Evolutionary conservation across 768 basidiomycete species (phyloP).

Genomic region (Russula sp.): DNA sequence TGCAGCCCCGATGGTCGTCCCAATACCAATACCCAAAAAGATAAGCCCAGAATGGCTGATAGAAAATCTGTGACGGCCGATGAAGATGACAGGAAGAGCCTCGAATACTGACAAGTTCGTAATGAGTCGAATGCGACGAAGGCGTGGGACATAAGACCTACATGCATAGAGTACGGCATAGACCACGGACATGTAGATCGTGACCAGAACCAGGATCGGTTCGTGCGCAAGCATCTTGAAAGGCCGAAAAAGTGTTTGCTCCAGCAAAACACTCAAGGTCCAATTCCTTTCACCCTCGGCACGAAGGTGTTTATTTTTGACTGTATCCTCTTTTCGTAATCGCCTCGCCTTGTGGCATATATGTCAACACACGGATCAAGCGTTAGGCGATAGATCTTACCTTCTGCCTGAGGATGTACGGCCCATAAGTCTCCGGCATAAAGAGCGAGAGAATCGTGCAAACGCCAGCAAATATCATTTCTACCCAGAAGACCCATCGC

Average conservation of each 20-base stretch:
- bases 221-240: constrained; percentile 55
- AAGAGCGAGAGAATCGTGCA: not conserved
- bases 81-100: constrained; percentile 34
- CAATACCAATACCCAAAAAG: constrained; percentile 35
- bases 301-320: constrained; percentile 36
- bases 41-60: constrained; percentile 31
- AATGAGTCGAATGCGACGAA: not conserved
- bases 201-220: constrained; percentile 54
- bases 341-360: constrained; percentile 30
- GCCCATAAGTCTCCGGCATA: constrained; percentile 7
- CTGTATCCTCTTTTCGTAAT: constrained; percentile 45
- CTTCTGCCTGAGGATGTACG: constrained; percentile 2
- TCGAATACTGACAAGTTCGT: constrained; percentile 27
- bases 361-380: not conserved
- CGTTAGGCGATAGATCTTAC: not conserved
- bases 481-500: constrained; percentile 15
- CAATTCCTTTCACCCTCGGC: constrained; percentile 54
- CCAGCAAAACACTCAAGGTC: constrained; percentile 43
- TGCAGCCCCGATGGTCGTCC: constrained; percentile 29
- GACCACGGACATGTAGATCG: constrained; percentile 52
- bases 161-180: constrained; percentile 55
- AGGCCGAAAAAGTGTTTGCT: constrained; percentile 50
- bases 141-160: constrained; percentile 27
- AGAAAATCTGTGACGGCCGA: constrained; percentile 29
- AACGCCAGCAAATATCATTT: constrained; percentile 6